Evolutionary conservation across 352 stramenopile genomes (phyloP), one percentile per base, ranked within the genome.

Genomic region (Aphanomyces invadans): DNA sequence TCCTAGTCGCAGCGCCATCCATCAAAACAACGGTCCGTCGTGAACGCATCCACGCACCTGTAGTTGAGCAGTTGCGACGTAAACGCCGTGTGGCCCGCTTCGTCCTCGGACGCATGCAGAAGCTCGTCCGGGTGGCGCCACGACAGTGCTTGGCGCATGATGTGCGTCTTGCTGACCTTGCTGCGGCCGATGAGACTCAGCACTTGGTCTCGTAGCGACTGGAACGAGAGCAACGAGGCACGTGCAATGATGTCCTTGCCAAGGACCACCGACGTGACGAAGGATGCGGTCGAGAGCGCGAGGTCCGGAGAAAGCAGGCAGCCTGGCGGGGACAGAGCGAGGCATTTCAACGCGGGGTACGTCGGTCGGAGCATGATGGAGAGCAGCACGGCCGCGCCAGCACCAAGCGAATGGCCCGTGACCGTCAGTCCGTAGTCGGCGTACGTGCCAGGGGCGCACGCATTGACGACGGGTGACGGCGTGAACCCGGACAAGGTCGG

Each of bases 181-280:
- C 86, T 95, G 11, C 86, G 79, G 2, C 84, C 74, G 51, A 95
- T 95, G 23, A 95, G 70, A 45, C 92, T 83, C 11, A 95, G 78
- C 9, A 95, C 86, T 55, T 92, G 74, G 57, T 95, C 86, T 1
- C 86, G 80, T 4, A 95, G 73, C 2, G 76, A 78, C 54, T 95
- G 83, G 3, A 81, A 80, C 32, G 82, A 89, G 39, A 79, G 85
- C 26, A 95, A 71, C 29, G 83, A 91, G 36, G 86, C 83, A 2
- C 86, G 79, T 38, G 86, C 82, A 57, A 95, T 83, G 62, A 95
- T 95, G 56, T 95, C 86, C 56, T 91, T 77, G 19, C 84, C 84
- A 4, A 95, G 79, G 28, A 95, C 86, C 19, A 95, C 79, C 0
- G 84, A 92, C 19, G 78, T 76, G 2, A 88, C 83, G 62, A 89